Conservation (phyloP, 2,329 filamentous ascomycete species). For the Aspergillus sp. region DNA sequence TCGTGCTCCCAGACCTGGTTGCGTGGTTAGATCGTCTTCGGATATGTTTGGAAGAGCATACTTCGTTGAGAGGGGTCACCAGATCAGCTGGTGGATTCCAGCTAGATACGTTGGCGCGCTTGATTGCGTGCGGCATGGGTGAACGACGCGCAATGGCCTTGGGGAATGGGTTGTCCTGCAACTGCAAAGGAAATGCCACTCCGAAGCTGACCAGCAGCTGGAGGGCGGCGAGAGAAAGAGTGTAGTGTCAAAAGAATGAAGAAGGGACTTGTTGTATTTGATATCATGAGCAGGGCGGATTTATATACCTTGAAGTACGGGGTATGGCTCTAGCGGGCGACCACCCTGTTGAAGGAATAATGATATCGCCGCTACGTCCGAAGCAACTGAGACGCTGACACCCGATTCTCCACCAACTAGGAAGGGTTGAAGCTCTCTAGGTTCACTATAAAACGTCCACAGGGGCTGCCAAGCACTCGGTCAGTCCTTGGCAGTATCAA, state of each 20-base stretch:
- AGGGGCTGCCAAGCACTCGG: neutral
- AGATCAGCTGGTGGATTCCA: conserved; percentile 15
- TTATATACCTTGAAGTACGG: neutral
- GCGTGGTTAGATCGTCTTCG: neutral
- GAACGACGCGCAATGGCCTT: too few relatives aligned
- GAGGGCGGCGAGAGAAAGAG: conserved; percentile 10
- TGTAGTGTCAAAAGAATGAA: neutral
- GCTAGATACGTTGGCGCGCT: conserved; percentile 4
- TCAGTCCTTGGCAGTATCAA: neutral
- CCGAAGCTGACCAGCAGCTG: conserved; percentile 18
- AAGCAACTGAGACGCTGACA: neutral
- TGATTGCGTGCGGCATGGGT: neutral
- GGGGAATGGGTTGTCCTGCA: neutral
- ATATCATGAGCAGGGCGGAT: neutral
- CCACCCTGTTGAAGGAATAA: neutral
- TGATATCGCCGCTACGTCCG: too few relatives aligned
- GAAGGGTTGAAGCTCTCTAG: neutral
- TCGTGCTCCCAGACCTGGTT: conserved; percentile 16
- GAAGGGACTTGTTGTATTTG: neutral
- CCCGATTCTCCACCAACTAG: neutral
- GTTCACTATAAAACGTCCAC: neutral
- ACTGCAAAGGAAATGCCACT: conserved; percentile 7
- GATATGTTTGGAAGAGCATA: neutral
- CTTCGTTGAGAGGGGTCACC: conserved; percentile 13
- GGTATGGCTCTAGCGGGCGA: too few relatives aligned